Base-by-base conservation (phyloP, 352 stramenopile genomes). In the Phytopythium litorale region DNA sequence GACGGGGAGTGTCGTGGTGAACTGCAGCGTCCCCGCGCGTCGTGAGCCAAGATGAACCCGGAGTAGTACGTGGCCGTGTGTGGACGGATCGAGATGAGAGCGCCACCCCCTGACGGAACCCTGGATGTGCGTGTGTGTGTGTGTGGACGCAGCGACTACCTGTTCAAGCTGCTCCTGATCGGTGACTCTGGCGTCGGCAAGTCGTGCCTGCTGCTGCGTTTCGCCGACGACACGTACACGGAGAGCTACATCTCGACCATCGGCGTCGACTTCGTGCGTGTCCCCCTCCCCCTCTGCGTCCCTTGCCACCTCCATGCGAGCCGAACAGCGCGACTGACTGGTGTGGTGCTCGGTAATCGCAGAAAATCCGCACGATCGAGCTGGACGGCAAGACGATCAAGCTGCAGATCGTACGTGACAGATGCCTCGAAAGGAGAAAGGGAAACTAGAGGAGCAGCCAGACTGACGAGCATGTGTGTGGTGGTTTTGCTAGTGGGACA, bases 231-330 rank as follows among this genome's bases (percentile, higher is more conserved):
- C 84, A 98, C 96, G 58, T 99, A 99, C 89, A 99, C 97, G 60
- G 97, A 99, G 73, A 98, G 92, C 66, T 99, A 99, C 79, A 99
- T 99, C 75, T 99, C 97, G 55, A 99, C 98, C 60, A 99, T 99
- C 78, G 98, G 98, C 73, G 97, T 99, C 45, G 97, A 99, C 80
- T 99, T 99, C 83, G 94, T 98, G 85, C 91, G 91, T 97, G 9
- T 40, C 35, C 35, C 8, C 35, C 33, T 9, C 33, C 11, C 15
- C 21, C n/a, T 25, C 43, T 9, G 25, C 3, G 12, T 40, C 12
- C 51, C 25, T 56, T 48, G 32, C 1, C 55, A 21, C 54, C 65
- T 50, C 9, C 13, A 32, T 16, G 7, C 25, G 13, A 8, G 6
- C 7, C 32, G 33, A 35, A 12, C n/a, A 13, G 16, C n/a, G 19